phyloP scores from a whole-genome alignment of 2,329 filamentous ascomycete species.

The Reticulascus tulasneorum region DNA sequence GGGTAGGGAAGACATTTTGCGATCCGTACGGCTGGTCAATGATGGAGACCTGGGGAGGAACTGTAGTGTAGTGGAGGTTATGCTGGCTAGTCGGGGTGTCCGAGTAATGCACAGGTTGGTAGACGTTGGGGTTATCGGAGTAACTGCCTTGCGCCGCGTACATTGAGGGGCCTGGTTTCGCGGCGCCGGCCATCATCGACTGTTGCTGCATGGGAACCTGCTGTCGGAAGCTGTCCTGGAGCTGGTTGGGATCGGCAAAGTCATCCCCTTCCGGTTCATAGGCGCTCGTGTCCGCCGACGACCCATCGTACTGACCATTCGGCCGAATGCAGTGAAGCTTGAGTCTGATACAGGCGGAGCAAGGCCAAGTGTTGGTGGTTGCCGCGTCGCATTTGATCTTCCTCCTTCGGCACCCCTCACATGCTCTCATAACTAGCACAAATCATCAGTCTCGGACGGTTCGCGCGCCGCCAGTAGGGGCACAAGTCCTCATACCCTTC shows the following conservation, averaged over 20 bases:
- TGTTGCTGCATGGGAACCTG: slow-evolving; percentile 50
- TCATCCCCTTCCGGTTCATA: slow-evolving; percentile 37
- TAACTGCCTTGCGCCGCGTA: slow-evolving; percentile 50
- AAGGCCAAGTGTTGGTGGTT: slow-evolving; percentile 96
- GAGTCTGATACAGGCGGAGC: slow-evolving; percentile 84
- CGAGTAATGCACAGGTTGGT: slow-evolving; percentile 43
- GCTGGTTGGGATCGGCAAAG: slow-evolving; percentile 35
- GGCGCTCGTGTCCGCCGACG: slow-evolving; percentile 29
- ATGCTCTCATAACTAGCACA: slow-evolving; percentile 83
- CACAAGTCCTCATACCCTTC: slow-evolving; percentile 61
- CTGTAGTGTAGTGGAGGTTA: slow-evolving; percentile 49
- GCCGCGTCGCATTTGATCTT: slow-evolving; percentile 99
- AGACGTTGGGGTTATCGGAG: slow-evolving; percentile 37
- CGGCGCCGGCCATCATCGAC: slow-evolving; percentile 35
- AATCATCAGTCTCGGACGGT: slow-evolving; percentile 5
- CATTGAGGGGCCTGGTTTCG: slow-evolving; percentile 37
- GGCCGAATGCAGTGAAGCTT: slow-evolving; percentile 93
- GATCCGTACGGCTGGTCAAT: slow-evolving; percentile 49
- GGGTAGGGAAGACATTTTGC: slow-evolving; percentile 50
- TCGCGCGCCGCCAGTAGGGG: neutral
- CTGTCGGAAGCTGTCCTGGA: slow-evolving; percentile 44
- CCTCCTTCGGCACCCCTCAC: slow-evolving; percentile 87
- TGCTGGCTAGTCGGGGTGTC: slow-evolving; percentile 41
- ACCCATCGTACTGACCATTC: slow-evolving; percentile 71
- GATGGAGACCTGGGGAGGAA: slow-evolving; percentile 44